Percentiles rank a stretch among this genome's conserved stretches.
These are phyloP conservation scores for Aspergillus campestris DNA, from an alignment of 495 filamentous ascomycete species.

Conservation along the genomic window DNA sequence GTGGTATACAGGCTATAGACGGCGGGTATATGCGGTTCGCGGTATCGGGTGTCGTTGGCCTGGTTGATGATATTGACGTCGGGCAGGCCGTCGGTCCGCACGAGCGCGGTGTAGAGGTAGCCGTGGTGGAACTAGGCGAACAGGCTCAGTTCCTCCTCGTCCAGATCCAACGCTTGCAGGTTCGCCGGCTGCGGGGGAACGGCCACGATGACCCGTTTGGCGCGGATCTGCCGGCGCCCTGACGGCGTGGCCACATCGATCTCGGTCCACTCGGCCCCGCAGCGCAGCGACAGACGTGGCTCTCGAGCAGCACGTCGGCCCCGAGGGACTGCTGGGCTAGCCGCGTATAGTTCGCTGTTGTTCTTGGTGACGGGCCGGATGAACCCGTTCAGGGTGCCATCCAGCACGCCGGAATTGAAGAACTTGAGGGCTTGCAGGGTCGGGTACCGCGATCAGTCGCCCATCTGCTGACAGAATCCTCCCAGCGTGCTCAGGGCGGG, in stretches of 20 bases:
- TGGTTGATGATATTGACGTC: slow-evolving; percentile 19
- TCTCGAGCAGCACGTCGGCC: slow-evolving; percentile 20
- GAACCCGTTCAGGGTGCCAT: not conserved
- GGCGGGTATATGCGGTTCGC: slow-evolving; percentile 18
- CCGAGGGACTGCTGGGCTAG: slow-evolving; percentile 20
- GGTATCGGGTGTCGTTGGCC: slow-evolving; percentile 16
- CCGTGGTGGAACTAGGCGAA: slow-evolving; percentile 28
- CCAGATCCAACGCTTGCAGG: slow-evolving; percentile 25
- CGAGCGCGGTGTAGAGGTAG: slow-evolving; percentile 30
- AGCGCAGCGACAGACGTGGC: slow-evolving; percentile 15
- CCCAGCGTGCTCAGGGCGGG: slow-evolving; percentile 14
- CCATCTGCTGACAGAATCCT: not conserved
- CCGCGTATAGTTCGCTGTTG: slow-evolving; percentile 30
- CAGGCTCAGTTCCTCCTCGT: slow-evolving; percentile 19
- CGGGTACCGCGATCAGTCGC: not conserved
- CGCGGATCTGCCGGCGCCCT: slow-evolving; percentile 27
- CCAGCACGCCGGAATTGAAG: slow-evolving; percentile 2
- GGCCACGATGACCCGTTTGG: slow-evolving; percentile 32
- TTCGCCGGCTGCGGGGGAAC: slow-evolving; percentile 19
- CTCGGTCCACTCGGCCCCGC: not conserved
- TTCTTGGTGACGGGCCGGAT: slow-evolving; percentile 15
- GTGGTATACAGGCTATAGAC: slow-evolving; percentile 15
- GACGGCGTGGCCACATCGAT: slow-evolving; percentile 17
- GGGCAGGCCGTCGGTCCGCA: slow-evolving; percentile 20
- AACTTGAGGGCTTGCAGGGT: slow-evolving; percentile 12